Percentiles rank a stretch among this genome's conserved stretches.
phyloP scores from a whole-genome alignment of 202 grass and related monocot genomes.

The Alloteropsis angusta region DNA sequence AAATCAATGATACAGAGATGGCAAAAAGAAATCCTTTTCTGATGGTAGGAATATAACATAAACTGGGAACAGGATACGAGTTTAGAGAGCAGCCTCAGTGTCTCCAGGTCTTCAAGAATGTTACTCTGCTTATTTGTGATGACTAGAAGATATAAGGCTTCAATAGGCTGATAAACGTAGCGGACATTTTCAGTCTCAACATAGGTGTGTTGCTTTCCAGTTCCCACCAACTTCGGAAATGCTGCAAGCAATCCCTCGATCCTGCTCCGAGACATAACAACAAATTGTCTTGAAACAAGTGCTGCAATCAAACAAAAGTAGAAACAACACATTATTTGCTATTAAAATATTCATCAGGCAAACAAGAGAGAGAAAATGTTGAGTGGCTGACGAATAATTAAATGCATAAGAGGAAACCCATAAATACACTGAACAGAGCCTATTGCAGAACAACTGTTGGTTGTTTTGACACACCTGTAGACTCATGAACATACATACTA shows the following conservation, averaged over 20 bases:
- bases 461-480: background rate
- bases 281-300: slow-evolving; percentile 86
- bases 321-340: background rate
- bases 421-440: background rate
- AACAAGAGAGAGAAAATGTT: background rate
- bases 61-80: slow-evolving; percentile 67
- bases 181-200: slow-evolving; percentile 93
- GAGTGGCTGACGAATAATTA: background rate
- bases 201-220: slow-evolving; percentile 91
- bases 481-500: background rate
- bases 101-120: slow-evolving; percentile 95
- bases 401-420: background rate
- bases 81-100: slow-evolving; percentile 82
- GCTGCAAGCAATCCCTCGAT: slow-evolving; percentile 89
- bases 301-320: slow-evolving; percentile 40
- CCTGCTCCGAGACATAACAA: slow-evolving; percentile 86
- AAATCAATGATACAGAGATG: background rate
- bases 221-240: slow-evolving; percentile 90
- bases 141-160: slow-evolving; percentile 68
- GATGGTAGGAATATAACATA: background rate
- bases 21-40: background rate
- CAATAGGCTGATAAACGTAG: slow-evolving; percentile 93
- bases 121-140: slow-evolving; percentile 98
- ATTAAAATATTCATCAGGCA: background rate
- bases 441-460: background rate